Evolutionary conservation across 2,329 filamentous ascomycete species (phyloP), one percentile per base, ranked within the genome.

Genomic region (Botryosphaeria dothidea): DNA sequence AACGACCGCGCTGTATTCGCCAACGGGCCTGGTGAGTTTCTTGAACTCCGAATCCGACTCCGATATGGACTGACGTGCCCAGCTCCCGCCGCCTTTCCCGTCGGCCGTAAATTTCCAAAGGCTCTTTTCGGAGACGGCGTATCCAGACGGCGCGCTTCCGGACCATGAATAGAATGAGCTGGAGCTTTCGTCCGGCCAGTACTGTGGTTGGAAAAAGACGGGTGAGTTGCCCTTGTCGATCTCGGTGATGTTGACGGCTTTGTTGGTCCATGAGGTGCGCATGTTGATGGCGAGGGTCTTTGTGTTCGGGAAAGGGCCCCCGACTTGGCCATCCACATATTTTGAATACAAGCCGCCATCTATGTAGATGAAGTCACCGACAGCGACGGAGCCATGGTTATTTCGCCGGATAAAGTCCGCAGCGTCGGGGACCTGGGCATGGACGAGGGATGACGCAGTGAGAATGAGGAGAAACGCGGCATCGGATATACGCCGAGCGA

Each of bases 221-320:
- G 62, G 62, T 8, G 48, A 5, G 15, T 38, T 45, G 17, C 46
- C 49, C 29, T 63, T 63, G 61, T n/a, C 2, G 34, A 63, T 45
- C 19, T 21, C 5, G 21, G 34, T 52, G 8, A 63, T 52, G 17
- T 43, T 15, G 49, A 48, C 62, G n/a, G 49, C 57, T 8, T 36
- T 15, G 62, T 64, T 64, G 19, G 62, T 64, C 62, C 62, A 57
- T 25, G 38, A 54, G 5, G 38, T 17, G 49, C 62, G 51, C 62
- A 57, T 48, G 29, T 64, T 38, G 49, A 64, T 34, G 49, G 49
- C 38, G 23, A 64, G 49, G 3, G 62, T 64, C 7, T 9, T 3
- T 2, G n/a, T 48, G 29, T 64, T 64, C 31, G 31, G 19, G 15
- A 5, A 3, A 9, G 31, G 29, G n/a, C 27, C 49, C 23, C 4